Percentiles rank a stretch among this genome's conserved stretches.
Evolutionary conservation across 1,284 basidiomycete genomes (phyloP).

Genomic region (Somion occarium): DNA sequence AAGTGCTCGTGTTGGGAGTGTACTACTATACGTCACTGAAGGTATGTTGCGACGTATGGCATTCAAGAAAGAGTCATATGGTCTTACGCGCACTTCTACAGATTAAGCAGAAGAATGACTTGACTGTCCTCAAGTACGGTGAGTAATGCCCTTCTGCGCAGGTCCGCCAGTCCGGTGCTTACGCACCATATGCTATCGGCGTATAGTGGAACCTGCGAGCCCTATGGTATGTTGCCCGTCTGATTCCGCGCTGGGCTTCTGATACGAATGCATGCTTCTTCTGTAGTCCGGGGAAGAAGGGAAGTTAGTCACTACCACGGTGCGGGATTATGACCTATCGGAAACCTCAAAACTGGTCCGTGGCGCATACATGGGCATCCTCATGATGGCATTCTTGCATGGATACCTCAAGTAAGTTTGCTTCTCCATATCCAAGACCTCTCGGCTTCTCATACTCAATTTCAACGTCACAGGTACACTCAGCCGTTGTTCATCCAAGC

Average conservation of each 20-base stretch:
- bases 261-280: neutral
- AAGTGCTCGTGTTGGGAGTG: conserved; percentile 61
- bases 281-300: conserved; percentile 66
- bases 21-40: conserved; percentile 76
- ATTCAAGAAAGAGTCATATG: neutral
- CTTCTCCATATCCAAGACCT: too few relatives aligned
- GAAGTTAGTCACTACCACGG: conserved; percentile 87
- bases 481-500: conserved; percentile 91
- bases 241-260: conserved; percentile 3
- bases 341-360: conserved; percentile 88
- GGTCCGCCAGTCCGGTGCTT: conserved; percentile 7
- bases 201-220: conserved; percentile 52
- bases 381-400: conserved; percentile 90
- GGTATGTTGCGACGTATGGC: conserved; percentile 33
- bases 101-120: conserved; percentile 94
- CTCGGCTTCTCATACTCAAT: neutral
- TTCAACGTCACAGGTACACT: conserved; percentile 55
- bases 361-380: conserved; percentile 73
- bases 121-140: conserved; percentile 94
- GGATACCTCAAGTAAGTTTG: conserved; percentile 64
- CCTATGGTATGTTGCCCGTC: conserved; percentile 47
- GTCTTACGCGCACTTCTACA: too few relatives aligned
- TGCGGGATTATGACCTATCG: conserved; percentile 88
- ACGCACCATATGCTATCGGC: conserved; percentile 3
- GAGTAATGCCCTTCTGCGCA: conserved; percentile 27